These are phyloP conservation scores for Leptomonas pyrrhocoris DNA, from an alignment of 208 protist genomes.

Conservation along the genomic window DNA sequence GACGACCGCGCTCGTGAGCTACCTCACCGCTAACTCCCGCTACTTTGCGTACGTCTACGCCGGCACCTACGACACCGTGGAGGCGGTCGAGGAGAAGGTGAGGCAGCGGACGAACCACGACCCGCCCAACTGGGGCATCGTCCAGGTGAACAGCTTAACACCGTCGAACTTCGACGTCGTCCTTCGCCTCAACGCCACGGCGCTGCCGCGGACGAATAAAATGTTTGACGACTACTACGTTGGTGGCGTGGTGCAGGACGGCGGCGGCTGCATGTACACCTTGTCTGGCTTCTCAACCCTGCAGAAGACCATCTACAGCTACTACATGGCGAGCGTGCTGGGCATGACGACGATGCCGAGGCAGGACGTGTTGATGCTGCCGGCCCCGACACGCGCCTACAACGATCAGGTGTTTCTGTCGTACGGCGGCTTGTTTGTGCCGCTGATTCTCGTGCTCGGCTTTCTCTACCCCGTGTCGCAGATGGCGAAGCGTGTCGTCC, in stretches of 20 bases:
- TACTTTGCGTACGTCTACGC: slow-evolving; percentile 62
- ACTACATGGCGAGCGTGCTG: slow-evolving; percentile 44
- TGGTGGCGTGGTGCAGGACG: slow-evolving; percentile 29
- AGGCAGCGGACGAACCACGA: slow-evolving; percentile 29
- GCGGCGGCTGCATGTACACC: slow-evolving; percentile 41
- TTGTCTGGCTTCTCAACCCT: slow-evolving; percentile 60
- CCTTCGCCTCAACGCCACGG: slow-evolving; percentile 60
- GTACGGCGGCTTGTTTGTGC: slow-evolving; percentile 45
- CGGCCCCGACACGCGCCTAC: slow-evolving; percentile 50
- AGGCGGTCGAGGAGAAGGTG: slow-evolving; percentile 30
- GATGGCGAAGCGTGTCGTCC: slow-evolving; percentile 78
- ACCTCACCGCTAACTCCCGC: slow-evolving; percentile 34
- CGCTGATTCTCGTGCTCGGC: slow-evolving; percentile 73
- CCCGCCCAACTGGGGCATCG: slow-evolving; percentile 52
- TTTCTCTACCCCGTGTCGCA: slow-evolving; percentile 82
- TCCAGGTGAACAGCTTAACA: slow-evolving; percentile 45
- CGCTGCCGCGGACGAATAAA: slow-evolving; percentile 38
- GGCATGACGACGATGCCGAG: slow-evolving; percentile 32
- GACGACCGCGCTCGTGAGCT: slow-evolving; percentile 34
- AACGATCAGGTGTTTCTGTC: slow-evolving; percentile 52
- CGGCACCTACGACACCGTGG: slow-evolving; percentile 30
- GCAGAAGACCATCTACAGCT: slow-evolving; percentile 41
- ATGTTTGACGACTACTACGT: slow-evolving; percentile 34
- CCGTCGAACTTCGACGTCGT: slow-evolving; percentile 40
- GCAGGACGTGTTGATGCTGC: slow-evolving; percentile 36